Conservation (phyloP, 2,329 filamentous ascomycete species). For the Canariomyces notabilis region DNA sequence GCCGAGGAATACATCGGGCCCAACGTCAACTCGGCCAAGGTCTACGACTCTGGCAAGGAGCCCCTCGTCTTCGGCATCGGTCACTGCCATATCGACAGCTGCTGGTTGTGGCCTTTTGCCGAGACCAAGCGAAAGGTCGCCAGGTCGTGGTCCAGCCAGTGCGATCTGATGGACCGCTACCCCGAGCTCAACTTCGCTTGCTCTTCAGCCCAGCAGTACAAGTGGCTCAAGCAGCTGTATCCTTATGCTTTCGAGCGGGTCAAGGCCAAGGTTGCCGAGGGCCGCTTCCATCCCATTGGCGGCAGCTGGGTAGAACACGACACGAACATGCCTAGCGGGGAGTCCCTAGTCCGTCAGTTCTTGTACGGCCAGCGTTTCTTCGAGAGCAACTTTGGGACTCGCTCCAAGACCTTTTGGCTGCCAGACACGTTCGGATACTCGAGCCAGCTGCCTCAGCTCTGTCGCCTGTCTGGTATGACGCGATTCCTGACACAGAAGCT, state of each 20-base stretch:
- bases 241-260: constrained; percentile 86
- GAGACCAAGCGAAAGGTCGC: constrained; percentile 97
- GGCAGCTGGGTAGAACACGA: constrained; percentile 99
- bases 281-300: constrained; percentile 89
- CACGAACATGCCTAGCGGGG: constrained; percentile 93
- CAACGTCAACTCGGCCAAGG: constrained; percentile 72
- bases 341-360: constrained; percentile 91
- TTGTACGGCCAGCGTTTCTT: constrained; percentile 94
- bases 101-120: constrained; percentile 97
- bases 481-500: constrained; percentile 97
- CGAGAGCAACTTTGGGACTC: constrained; percentile 82
- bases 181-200: constrained; percentile 89
- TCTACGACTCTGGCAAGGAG: constrained; percentile 71
- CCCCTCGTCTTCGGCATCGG: constrained; percentile 84
- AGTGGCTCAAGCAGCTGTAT: constrained; percentile 90
- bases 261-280: constrained; percentile 83
- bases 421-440: constrained; percentile 98
- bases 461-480: constrained; percentile 89
- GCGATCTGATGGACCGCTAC: constrained; percentile 89
- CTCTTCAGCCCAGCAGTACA: constrained; percentile 95
- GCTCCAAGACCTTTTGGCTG: constrained; percentile 91
- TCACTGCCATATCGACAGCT: constrained; percentile 96
- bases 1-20: constrained; percentile 78
- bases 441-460: constrained; percentile 87
- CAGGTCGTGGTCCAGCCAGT: constrained; percentile 94